Conservation (phyloP, 257 asterid genomes). For the Solanum rostratum region DNA sequence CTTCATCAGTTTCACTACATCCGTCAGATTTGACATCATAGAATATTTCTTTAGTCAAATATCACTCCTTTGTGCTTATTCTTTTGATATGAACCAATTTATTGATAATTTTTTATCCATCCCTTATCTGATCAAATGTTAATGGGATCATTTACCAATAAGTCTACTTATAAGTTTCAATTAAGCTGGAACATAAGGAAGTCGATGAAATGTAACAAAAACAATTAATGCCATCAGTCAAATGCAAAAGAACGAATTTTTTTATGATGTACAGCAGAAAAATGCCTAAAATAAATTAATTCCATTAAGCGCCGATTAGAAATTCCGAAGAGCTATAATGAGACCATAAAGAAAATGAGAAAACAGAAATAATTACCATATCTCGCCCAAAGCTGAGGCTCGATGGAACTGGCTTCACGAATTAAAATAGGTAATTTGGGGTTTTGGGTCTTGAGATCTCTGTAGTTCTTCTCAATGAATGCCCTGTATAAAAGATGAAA, state of each 20-base stretch:
- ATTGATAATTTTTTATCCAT: background rate
- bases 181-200: background rate
- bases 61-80: background rate
- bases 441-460: constrained; percentile 77
- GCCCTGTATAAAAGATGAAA: background rate
- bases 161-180: background rate
- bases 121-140: background rate
- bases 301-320: background rate
- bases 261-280: background rate
- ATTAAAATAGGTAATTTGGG: constrained; percentile 81
- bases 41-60: background rate
- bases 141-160: background rate
- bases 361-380: constrained; percentile 32
- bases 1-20: background rate
- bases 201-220: background rate
- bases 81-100: background rate
- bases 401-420: constrained; percentile 69
- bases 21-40: background rate
- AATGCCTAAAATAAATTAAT: background rate
- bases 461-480: constrained; percentile 72
- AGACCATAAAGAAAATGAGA: background rate
- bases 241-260: background rate
- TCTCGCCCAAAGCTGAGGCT: constrained; percentile 98
- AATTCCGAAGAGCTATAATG: background rate
- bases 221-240: background rate